Conservation (phyloP, 2,329 filamentous ascomycete species). For the Cercospora sp. region DNA sequence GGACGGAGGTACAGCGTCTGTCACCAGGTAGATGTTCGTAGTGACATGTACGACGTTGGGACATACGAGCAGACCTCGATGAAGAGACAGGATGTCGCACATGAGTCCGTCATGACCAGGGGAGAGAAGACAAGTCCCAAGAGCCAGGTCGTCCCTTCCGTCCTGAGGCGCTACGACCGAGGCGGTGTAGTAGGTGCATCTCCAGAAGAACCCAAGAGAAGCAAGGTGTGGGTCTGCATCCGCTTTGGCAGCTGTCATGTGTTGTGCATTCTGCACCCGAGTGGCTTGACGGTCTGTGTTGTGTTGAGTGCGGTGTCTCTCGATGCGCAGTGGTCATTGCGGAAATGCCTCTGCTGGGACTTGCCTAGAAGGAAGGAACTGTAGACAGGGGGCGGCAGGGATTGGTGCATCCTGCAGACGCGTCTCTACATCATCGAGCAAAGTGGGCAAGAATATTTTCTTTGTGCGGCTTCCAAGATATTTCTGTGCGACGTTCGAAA, state of each 20-base stretch:
- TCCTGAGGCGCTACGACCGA: not conserved
- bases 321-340: slow-evolving; percentile 5
- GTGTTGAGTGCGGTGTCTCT: not conserved
- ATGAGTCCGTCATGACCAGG: slow-evolving; percentile 6
- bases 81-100: slow-evolving; percentile 14
- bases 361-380: not conserved
- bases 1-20: not conserved
- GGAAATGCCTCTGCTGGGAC: not conserved
- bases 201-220: not conserved
- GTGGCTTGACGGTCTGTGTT: not conserved
- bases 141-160: slow-evolving; percentile 6
- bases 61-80: not conserved
- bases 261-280: not conserved
- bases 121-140: not conserved
- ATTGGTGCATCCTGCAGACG: slow-evolving; percentile 18
- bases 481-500: slow-evolving; percentile 15
- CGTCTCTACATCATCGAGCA: slow-evolving; percentile 22
- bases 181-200: not conserved
- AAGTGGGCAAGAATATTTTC: not conserved
- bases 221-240: not conserved
- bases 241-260: slow-evolving; percentile 26
- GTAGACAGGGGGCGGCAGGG: slow-evolving; percentile 7
- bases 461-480: not conserved
- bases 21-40: not conserved
- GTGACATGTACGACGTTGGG: slow-evolving; percentile 10